Conservation (phyloP, 2,329 filamentous ascomycete genomes). For the Epichloe uncinata region DNA sequence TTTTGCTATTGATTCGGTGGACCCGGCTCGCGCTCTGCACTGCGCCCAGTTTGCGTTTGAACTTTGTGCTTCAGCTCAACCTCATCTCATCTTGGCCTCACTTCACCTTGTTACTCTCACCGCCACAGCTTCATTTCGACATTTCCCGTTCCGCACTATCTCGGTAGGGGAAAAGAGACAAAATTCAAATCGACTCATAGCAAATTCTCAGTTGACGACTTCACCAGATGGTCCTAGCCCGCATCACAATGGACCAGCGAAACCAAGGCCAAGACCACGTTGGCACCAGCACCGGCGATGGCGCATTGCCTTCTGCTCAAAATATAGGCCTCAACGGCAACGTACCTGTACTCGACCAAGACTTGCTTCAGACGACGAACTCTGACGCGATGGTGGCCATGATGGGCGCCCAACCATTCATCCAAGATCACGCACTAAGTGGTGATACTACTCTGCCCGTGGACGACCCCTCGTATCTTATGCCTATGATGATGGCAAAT, state of each 20-base stretch:
- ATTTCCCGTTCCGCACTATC: background rate
- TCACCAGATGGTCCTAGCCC: background rate
- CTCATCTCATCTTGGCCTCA: background rate
- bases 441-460: constrained; percentile 12
- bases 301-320: background rate
- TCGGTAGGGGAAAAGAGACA: no score
- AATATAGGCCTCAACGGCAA: constrained; percentile 3
- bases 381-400: constrained; percentile 11
- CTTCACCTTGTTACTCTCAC: background rate
- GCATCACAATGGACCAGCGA: constrained; percentile 5
- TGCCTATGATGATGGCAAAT: constrained; percentile 19
- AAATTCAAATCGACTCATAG: background rate
- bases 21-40: no score
- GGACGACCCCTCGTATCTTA: constrained; percentile 16
- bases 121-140: background rate
- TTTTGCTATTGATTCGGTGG: no score
- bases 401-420: constrained; percentile 13
- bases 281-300: background rate
- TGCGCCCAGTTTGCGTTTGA: no score
- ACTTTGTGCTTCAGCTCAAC: background rate
- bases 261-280: constrained; percentile 3
- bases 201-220: background rate
- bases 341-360: constrained; percentile 2
- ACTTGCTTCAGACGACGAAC: constrained; percentile 1
- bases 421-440: constrained; percentile 14